A percentile compares a stretch with the other conserved stretches of the same genome.
phyloP scores from a whole-genome alignment of 257 asterid genomes.

The Solanum dulcamara region DNA sequence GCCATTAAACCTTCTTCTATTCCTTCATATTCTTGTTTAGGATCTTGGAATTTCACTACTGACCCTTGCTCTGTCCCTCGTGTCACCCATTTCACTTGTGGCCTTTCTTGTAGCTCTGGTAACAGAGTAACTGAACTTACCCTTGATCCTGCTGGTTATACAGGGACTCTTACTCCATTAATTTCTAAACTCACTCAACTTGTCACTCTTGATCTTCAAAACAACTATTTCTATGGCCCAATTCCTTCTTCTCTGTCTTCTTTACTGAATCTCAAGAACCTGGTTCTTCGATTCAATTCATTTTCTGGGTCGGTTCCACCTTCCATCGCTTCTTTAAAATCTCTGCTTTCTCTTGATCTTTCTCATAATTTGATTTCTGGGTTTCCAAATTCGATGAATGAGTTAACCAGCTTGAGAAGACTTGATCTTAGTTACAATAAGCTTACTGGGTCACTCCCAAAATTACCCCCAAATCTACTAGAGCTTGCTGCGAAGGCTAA shows the following conservation, averaged over 20 bases:
- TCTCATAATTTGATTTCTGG: constrained; percentile 55
- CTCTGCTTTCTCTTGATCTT: constrained; percentile 52
- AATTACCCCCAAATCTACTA: constrained; percentile 55
- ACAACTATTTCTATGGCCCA: constrained; percentile 55
- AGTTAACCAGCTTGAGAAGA: constrained; percentile 29
- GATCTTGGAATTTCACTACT: constrained; percentile 77
- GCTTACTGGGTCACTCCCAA: constrained; percentile 56
- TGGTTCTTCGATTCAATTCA: constrained; percentile 63
- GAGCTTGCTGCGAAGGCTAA: constrained; percentile 61
- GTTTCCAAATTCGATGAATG: constrained; percentile 30
- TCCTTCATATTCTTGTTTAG: constrained; percentile 69
- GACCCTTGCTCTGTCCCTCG: constrained; percentile 84
- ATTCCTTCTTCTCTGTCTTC: constrained; percentile 45
- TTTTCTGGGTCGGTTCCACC: constrained; percentile 66
- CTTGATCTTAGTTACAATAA: constrained; percentile 72
- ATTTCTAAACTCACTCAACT: constrained; percentile 59
- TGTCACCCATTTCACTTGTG: constrained; percentile 72
- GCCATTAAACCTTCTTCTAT: constrained; percentile 47
- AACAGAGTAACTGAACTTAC: constrained; percentile 67
- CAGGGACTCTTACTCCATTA: constrained; percentile 56
- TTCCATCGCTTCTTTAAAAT: constrained; percentile 28
- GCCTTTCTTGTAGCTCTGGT: constrained; percentile 44
- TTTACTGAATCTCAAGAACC: constrained; percentile 32
- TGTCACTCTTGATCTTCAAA: constrained; percentile 55
- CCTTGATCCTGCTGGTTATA: constrained; percentile 76